phyloP scores from a whole-genome alignment of 768 basidiomycete species.

The Leccinellum albellum region DNA sequence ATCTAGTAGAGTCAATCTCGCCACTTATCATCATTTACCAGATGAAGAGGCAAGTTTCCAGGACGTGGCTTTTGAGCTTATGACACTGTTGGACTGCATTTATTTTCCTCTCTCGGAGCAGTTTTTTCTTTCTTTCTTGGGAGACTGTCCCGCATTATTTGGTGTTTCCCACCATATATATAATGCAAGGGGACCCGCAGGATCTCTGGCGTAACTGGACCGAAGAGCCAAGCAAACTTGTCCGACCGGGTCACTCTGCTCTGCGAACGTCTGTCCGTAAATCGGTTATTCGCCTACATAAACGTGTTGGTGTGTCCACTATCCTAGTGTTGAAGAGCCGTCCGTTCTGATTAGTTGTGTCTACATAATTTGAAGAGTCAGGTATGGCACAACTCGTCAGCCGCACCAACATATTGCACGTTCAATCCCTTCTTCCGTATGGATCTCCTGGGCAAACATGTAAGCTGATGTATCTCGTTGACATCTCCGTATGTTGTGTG shows the following conservation, averaged over 20 bases:
- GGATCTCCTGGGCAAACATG: neutral
- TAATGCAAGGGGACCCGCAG: no score
- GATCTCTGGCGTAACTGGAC: no score
- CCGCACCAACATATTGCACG: neutral
- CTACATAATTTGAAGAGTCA: neutral
- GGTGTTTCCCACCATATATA: constrained; percentile 12
- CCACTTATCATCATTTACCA: neutral
- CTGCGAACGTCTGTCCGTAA: neutral
- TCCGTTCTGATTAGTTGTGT: neutral
- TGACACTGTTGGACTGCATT: neutral
- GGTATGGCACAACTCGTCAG: neutral
- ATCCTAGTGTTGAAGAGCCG: neutral
- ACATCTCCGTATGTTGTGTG: neutral
- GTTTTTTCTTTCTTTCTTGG: neutral
- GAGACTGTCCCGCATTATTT: neutral
- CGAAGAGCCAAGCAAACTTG: neutral
- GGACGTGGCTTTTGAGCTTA: neutral
- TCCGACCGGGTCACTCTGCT: neutral
- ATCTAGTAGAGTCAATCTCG: neutral
- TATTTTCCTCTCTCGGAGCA: neutral
- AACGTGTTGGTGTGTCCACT: constrained; percentile 11
- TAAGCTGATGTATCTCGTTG: neutral
- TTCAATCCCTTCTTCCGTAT: neutral
- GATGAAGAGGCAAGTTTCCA: neutral
- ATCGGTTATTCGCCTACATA: neutral